Evolutionary conservation across 2,329 filamentous ascomycete genomes (phyloP).

Genomic region (Pseudogymnoascus sp.): DNA sequence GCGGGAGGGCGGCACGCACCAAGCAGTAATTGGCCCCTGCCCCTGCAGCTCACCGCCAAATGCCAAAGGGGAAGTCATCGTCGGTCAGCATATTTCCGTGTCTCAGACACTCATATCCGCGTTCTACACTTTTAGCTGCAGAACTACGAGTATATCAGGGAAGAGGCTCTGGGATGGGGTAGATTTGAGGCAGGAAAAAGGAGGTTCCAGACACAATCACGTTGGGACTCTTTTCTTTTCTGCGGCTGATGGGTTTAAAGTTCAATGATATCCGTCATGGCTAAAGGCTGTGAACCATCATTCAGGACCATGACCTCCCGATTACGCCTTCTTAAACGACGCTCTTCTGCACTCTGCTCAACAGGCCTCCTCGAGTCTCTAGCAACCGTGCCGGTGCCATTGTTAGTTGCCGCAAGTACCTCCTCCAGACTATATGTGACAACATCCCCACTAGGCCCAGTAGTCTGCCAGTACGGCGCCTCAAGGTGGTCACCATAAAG

Average conservation of each 20-base stretch:
- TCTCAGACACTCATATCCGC: neutral
- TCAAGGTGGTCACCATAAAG: neutral
- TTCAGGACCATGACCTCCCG: conserved; percentile 87
- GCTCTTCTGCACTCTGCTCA: conserved; percentile 56
- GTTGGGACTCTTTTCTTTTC: neutral
- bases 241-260: neutral
- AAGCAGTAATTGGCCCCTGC: conserved; percentile 7
- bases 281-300: conserved; percentile 69
- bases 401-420: conserved; percentile 15
- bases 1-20: conserved; percentile 2
- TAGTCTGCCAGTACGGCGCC: neutral
- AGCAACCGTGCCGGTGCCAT: conserved; percentile 18
- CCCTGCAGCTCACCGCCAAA: conserved; percentile 4
- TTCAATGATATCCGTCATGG: conserved; percentile 71
- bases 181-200: neutral
- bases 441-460: neutral
- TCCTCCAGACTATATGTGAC: neutral
- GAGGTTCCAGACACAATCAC: neutral
- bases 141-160: neutral
- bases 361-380: conserved; percentile 29
- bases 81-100: neutral
- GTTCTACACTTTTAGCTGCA: neutral
- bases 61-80: neutral
- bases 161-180: neutral
- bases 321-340: conserved; percentile 63